These are phyloP conservation scores for Sphaerulina vaccinii DNA, from an alignment of 2,329 filamentous ascomycete genomes.

Conservation along the genomic window DNA sequence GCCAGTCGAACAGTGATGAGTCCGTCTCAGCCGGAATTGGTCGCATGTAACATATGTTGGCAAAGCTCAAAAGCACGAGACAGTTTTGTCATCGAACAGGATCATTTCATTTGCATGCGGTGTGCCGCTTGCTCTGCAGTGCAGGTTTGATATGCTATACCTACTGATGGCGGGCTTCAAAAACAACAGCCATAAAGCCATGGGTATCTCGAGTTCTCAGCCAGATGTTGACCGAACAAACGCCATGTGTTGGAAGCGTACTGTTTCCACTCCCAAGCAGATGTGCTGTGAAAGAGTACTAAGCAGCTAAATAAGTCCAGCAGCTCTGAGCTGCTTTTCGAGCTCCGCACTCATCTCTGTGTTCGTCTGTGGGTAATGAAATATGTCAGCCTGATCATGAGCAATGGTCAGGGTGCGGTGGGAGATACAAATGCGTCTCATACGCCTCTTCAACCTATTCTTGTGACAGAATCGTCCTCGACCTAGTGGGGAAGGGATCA, in stretches of 20 bases:
- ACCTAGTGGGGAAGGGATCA: conserved; percentile 37
- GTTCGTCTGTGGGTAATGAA: conserved; percentile 23
- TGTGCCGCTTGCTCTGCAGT: conserved; percentile 34
- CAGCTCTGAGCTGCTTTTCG: conserved; percentile 32
- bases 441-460: conserved; percentile 58
- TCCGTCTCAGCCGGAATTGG: conserved; percentile 3
- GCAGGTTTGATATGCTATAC: conserved; percentile 27
- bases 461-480: conserved; percentile 49
- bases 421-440: conserved; percentile 20
- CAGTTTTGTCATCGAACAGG: not conserved
- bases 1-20: not conserved
- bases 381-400: conserved; percentile 20
- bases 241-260: conserved; percentile 35
- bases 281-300: conserved; percentile 31
- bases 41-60: conserved; percentile 2
- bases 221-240: conserved; percentile 30
- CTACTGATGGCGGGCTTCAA: conserved; percentile 32
- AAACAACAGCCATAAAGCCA: conserved; percentile 33
- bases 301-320: conserved; percentile 32
- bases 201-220: conserved; percentile 28
- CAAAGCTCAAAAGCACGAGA: not conserved
- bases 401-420: conserved; percentile 4
- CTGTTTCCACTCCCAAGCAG: conserved; percentile 29
- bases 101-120: conserved; percentile 32
- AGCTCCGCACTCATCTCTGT: conserved; percentile 29